These are phyloP conservation scores for Uromyces viciae-fabae DNA, from an alignment of 1,284 basidiomycete species.

Conservation along the genomic window DNA sequence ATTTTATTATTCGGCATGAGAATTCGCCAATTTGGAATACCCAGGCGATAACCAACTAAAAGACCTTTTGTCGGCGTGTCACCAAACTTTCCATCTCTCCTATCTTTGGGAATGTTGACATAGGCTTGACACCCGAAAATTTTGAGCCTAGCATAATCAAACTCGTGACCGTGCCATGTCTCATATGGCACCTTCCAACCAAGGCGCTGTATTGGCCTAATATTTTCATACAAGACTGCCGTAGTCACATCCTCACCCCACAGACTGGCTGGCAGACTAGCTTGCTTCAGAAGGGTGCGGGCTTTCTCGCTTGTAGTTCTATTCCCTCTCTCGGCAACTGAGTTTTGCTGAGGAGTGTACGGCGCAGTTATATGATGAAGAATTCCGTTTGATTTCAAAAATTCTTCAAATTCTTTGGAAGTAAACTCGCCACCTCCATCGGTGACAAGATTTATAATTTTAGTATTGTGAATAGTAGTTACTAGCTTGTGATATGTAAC, in stretches of 20 bases:
- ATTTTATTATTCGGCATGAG: background rate
- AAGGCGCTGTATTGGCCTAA: background rate
- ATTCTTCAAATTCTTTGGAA: background rate
- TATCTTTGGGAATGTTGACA: background rate
- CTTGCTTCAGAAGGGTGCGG: conserved; percentile 51
- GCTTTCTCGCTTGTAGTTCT: conserved; percentile 52
- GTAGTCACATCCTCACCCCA: conserved; percentile 55
- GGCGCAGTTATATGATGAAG: background rate
- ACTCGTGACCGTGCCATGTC: background rate
- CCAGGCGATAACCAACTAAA: background rate
- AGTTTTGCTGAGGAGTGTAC: conserved; percentile 55
- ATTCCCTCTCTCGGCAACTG: conserved; percentile 52
- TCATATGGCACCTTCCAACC: background rate
- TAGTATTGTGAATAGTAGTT: background rate
- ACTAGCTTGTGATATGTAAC: background rate
- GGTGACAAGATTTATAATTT: background rate
- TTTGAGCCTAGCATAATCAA: background rate
- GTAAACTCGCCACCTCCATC: background rate
- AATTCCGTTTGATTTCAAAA: background rate
- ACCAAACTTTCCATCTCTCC: background rate
- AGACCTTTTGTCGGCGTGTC: background rate
- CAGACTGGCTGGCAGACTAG: conserved; percentile 51
- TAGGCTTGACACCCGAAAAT: background rate
- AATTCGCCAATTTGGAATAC: conserved; percentile 1
- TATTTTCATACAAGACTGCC: conserved; percentile 54